phyloP scores from a whole-genome alignment of 768 basidiomycete genomes.

The Amanita brunnescens region DNA sequence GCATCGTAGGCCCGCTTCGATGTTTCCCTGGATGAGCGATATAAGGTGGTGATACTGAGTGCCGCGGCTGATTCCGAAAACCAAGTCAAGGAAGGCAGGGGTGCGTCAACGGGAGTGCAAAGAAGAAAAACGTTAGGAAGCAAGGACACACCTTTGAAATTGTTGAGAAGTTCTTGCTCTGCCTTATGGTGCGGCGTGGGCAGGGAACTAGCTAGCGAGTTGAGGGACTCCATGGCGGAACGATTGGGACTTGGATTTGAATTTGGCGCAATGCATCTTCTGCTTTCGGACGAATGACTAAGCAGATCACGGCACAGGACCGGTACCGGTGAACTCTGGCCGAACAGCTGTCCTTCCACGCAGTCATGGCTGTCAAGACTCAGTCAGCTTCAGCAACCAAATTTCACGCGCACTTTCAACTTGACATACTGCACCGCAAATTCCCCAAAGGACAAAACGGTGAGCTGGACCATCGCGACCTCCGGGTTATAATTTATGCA shows the following conservation, averaged over 20 bases:
- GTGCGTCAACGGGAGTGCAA: background rate
- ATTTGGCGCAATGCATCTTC: background rate
- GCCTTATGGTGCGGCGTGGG: conserved; percentile 68
- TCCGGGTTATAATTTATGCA: too few species aligned
- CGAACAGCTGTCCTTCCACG: too few species aligned
- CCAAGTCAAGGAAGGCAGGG: background rate
- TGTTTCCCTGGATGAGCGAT: conserved; percentile 67
- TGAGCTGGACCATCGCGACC: too few species aligned
- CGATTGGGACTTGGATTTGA: background rate
- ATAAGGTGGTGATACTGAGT: conserved; percentile 76
- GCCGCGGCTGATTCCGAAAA: conserved; percentile 52
- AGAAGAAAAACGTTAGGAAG: background rate
- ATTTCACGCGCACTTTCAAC: too few species aligned
- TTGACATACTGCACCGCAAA: too few species aligned
- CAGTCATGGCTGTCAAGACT: background rate
- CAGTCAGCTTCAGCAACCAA: too few species aligned
- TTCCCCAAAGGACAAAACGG: too few species aligned
- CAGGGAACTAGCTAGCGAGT: conserved; percentile 69
- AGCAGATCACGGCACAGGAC: background rate
- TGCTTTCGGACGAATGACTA: background rate
- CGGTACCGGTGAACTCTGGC: background rate
- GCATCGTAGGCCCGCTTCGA: conserved; percentile 77
- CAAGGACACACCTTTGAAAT: conserved; percentile 58
- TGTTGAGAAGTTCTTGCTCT: conserved; percentile 72
- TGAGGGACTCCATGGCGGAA: conserved; percentile 59